Conservation (phyloP, 2,329 filamentous ascomycete species). For the Apiospora pterosperma region DNA sequence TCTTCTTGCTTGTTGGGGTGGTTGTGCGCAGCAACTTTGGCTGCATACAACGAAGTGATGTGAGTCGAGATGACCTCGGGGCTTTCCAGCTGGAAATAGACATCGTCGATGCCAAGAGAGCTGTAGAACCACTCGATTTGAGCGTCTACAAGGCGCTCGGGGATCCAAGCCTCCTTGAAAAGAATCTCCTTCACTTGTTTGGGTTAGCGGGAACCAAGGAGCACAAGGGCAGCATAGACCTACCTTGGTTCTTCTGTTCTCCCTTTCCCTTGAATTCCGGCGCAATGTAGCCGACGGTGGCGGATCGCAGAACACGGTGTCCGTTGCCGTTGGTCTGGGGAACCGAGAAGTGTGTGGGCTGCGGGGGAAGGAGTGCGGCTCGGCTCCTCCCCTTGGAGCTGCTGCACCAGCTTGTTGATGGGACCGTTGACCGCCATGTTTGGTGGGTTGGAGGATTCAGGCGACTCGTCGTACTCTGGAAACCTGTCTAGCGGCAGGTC, state of each 20-base stretch:
- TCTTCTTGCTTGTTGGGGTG: constrained; percentile 92
- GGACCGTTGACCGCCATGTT: constrained; percentile 31
- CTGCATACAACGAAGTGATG: constrained; percentile 93
- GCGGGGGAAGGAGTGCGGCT: constrained; percentile 75
- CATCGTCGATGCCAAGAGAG: constrained; percentile 95
- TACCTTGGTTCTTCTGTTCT: constrained; percentile 82
- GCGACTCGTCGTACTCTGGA: constrained; percentile 40
- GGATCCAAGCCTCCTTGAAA: constrained; percentile 79
- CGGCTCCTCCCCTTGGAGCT: constrained; percentile 38
- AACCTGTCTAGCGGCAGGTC: constrained; percentile 40
- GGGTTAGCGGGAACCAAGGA: constrained; percentile 3
- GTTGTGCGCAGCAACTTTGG: constrained; percentile 91
- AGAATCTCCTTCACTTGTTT: constrained; percentile 75
- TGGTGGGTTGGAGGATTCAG: constrained; percentile 24
- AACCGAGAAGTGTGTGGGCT: constrained; percentile 80
- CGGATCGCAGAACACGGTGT: constrained; percentile 76
- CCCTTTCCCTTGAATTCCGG: constrained; percentile 91
- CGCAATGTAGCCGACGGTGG: constrained; percentile 90
- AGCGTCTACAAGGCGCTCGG: constrained; percentile 73
- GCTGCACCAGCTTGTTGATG: constrained; percentile 38
- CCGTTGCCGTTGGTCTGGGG: constrained; percentile 60
- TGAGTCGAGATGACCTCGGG: constrained; percentile 87
- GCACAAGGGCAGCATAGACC: constrained; percentile 21
- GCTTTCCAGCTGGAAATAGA: constrained; percentile 91
- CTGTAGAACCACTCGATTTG: constrained; percentile 98